Evolutionary conservation across 345 rosid species (phyloP).

Genomic region (Syzygium oleosum): DNA sequence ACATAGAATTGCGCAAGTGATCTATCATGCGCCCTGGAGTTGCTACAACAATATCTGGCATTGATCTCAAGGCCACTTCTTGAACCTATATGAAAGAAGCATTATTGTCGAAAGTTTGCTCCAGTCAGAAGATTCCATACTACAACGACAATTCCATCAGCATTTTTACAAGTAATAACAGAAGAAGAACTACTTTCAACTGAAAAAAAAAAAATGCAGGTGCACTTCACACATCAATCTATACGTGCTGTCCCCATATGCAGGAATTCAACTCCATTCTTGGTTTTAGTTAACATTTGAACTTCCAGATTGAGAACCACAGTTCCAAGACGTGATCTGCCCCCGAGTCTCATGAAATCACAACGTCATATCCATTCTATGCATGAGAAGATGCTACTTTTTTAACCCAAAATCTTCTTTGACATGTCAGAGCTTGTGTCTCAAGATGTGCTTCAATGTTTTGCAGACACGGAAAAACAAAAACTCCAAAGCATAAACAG

Average conservation of each 20-base stretch:
- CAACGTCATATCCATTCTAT: background rate
- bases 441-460: background rate
- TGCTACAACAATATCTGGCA: conserved; percentile 98
- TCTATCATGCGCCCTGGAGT: conserved; percentile 98
- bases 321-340: background rate
- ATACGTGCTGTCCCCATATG: background rate
- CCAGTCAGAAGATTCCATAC: background rate
- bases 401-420: background rate
- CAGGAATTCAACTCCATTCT: background rate
- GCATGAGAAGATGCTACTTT: background rate
- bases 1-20: conserved; percentile 93
- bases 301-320: background rate
- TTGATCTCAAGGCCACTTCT: conserved; percentile 79
- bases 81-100: conserved; percentile 44
- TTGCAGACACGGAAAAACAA: background rate
- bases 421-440: background rate
- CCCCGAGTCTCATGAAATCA: background rate
- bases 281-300: background rate
- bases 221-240: background rate
- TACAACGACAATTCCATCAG: background rate
- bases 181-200: background rate
- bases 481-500: background rate
- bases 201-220: background rate
- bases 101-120: background rate
- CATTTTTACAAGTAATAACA: background rate